Evolutionary conservation across 352 stramenopile genomes (phyloP).

Genomic region (Globisporangium iwayamae): DNA sequence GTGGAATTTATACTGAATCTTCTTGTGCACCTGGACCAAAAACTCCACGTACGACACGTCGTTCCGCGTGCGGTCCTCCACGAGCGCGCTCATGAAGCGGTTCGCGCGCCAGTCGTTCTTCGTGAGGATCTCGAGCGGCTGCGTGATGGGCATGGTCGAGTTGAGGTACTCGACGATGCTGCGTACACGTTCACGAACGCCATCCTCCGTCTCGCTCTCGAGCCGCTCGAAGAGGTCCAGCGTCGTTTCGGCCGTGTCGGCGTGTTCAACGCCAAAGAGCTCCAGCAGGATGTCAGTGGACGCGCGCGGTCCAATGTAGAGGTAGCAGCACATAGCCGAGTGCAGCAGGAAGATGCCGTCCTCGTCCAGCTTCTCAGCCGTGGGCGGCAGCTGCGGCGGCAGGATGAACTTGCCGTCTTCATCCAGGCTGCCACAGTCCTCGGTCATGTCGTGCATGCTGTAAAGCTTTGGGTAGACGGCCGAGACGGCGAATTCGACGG

Average conservation of each 20-base stretch:
- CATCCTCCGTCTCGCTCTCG: constrained; percentile 46
- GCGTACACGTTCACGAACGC: constrained; percentile 60
- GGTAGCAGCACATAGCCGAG: constrained; percentile 82
- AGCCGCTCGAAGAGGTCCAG: constrained; percentile 66
- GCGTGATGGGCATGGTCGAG: constrained; percentile 77
- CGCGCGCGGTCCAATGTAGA: constrained; percentile 82
- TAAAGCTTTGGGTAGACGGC: constrained; percentile 88
- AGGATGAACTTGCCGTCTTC: constrained; percentile 76
- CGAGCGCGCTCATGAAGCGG: constrained; percentile 82
- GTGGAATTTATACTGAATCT: constrained; percentile 91
- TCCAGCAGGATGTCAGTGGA: constrained; percentile 67
- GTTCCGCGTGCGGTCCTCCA: constrained; percentile 84
- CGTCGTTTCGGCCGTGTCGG: constrained; percentile 71
- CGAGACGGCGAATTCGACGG: constrained; percentile 81
- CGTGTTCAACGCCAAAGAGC: constrained; percentile 81
- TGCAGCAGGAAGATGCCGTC: constrained; percentile 87
- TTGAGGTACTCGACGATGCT: constrained; percentile 78
- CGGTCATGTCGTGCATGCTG: constrained; percentile 80
- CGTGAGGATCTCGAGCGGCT: constrained; percentile 79
- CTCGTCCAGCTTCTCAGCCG: constrained; percentile 84
- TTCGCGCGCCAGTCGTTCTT: constrained; percentile 84
- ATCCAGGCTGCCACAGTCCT: constrained; percentile 75
- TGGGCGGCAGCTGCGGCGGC: constrained; percentile 69
- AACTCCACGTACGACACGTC: constrained; percentile 90
- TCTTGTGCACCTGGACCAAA: constrained; percentile 87